Conservation (phyloP, 2,329 filamentous ascomycete genomes). For the Nemania sp. region DNA sequence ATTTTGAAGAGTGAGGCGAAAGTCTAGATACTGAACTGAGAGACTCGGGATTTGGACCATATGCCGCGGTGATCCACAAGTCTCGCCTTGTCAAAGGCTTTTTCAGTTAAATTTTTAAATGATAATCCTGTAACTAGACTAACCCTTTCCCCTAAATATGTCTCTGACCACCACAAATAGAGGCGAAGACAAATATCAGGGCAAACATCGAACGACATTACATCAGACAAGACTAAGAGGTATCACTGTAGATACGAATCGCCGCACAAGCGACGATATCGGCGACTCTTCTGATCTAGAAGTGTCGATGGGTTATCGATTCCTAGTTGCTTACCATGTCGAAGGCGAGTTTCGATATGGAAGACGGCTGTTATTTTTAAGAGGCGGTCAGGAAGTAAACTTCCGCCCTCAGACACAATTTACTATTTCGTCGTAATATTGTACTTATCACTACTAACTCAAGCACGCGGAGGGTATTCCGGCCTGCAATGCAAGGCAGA, state of each 20-base stretch:
- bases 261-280: neutral
- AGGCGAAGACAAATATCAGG: neutral
- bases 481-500: neutral
- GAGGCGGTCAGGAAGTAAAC: conserved; percentile 6
- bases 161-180: neutral
- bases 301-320: neutral
- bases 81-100: conserved; percentile 1
- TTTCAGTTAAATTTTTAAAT: neutral
- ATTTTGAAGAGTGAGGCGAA: conserved; percentile 10
- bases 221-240: neutral
- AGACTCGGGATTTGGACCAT: neutral
- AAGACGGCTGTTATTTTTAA: neutral
- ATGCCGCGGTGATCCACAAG: conserved; percentile 14
- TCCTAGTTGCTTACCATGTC: neutral
- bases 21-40: neutral
- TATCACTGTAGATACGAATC: conserved; percentile 1
- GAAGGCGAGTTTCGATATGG: neutral
- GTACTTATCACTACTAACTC: conserved; percentile 1
- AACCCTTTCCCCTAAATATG: neutral
- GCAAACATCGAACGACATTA: neutral
- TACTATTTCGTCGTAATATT: neutral
- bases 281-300: neutral
- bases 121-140: neutral
- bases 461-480: neutral
- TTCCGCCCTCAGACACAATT: conserved; percentile 7